Evolutionary conservation across 1,139 yeast genomes (phyloP).

Genomic region (Blastobotrys proliferans): DNA sequence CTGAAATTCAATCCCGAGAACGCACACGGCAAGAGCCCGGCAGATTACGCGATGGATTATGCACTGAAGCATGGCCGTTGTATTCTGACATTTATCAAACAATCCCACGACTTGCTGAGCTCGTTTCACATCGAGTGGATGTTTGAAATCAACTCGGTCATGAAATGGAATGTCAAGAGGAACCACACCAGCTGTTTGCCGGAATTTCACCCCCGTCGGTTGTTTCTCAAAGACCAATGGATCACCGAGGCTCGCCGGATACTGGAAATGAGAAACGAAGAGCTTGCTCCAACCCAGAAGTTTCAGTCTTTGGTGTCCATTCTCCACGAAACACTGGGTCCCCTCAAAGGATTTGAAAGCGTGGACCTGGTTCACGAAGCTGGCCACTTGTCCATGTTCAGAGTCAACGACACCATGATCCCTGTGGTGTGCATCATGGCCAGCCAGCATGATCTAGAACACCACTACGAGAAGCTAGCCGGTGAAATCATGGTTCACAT

Average conservation of each 20-base stretch:
- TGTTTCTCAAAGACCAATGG: neutral
- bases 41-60: neutral
- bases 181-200: neutral
- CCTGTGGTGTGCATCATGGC: neutral
- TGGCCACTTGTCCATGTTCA: neutral
- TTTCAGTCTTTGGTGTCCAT: too few relatives aligned
- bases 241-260: neutral
- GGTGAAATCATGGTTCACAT: conserved; percentile 4
- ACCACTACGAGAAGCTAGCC: neutral
- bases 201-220: neutral
- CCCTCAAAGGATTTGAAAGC: neutral
- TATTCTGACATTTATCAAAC: neutral
- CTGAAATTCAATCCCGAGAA: neutral
- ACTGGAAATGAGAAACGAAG: neutral
- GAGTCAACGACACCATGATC: neutral
- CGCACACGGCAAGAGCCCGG: neutral
- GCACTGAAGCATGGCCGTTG: neutral
- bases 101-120: neutral
- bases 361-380: neutral
- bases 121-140: neutral
- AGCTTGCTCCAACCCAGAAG: neutral
- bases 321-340: too few relatives aligned
- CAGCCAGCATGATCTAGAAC: neutral
- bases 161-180: neutral
- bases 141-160: neutral